phyloP scores from a whole-genome alignment of 495 filamentous ascomycete genomes.

The Aspergillus leporis region DNA sequence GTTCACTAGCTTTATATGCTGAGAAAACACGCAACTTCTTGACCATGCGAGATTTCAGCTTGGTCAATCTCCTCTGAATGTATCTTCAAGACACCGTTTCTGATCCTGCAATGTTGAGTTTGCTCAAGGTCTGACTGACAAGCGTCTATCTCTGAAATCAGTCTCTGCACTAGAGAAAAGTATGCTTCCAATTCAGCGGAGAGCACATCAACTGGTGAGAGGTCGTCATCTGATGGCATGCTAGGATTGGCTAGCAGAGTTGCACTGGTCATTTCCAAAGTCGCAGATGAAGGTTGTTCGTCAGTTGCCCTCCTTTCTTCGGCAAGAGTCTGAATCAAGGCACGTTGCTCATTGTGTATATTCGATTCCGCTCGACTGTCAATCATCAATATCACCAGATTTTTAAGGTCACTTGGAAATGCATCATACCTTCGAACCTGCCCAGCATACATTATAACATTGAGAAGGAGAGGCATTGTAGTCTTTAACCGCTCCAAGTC shows the following conservation, averaged over 20 bases:
- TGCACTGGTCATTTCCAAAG: neutral
- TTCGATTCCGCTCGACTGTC: constrained; percentile 1
- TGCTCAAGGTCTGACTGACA: constrained; percentile 15
- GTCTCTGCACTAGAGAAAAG: constrained; percentile 12
- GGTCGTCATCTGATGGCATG: neutral
- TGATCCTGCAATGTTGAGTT: constrained; percentile 11
- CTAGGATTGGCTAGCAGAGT: neutral
- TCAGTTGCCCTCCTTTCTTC: neutral
- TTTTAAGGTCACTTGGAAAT: neutral
- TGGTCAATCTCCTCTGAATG: constrained; percentile 4
- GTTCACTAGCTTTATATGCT: neutral
- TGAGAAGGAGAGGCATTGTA: constrained; percentile 35
- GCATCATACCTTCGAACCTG: constrained; percentile 20
- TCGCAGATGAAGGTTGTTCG: neutral
- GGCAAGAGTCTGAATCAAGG: neutral
- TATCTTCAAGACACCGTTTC: constrained; percentile 16
- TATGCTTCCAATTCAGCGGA: too few species aligned
- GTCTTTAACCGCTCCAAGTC: constrained; percentile 39
- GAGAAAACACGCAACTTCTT: neutral
- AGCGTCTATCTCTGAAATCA: constrained; percentile 17
- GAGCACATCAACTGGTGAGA: constrained; percentile 8
- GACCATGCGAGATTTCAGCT: neutral
- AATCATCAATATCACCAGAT: too few species aligned
- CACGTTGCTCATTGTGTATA: neutral
- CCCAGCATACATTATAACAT: constrained; percentile 38